Evolutionary conservation across 495 filamentous ascomycete genomes (phyloP).

Genomic region (Amorphotheca resinae): DNA sequence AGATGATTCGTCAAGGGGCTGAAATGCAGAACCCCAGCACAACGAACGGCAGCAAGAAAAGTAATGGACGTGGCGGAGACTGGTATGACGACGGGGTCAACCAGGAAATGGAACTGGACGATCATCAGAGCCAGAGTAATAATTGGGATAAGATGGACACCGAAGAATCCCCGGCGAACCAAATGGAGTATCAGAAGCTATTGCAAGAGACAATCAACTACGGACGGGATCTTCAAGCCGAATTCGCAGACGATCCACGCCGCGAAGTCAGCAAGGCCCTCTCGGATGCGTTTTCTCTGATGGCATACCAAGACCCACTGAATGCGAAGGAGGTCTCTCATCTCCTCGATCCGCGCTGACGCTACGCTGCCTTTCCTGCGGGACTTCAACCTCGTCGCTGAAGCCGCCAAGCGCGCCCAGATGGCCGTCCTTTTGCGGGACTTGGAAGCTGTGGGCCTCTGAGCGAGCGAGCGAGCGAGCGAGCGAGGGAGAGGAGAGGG

Average conservation of each 20-base stretch:
- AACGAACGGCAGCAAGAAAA: constrained; percentile 22
- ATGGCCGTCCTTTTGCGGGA: constrained; percentile 79
- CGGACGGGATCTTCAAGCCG: constrained; percentile 61
- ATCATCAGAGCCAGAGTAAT: constrained; percentile 30
- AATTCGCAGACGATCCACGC: constrained; percentile 60
- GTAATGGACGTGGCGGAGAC: constrained; percentile 17
- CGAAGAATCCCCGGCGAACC: constrained; percentile 28
- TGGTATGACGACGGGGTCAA: constrained; percentile 42
- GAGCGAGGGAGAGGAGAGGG: no score
- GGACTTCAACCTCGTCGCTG: constrained; percentile 80
- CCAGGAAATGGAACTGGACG: constrained; percentile 76
- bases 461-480: no score
- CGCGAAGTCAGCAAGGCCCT: constrained; percentile 60
- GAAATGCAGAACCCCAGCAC: constrained; percentile 39
- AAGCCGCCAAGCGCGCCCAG: constrained; percentile 87
- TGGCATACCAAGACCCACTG: constrained; percentile 74
- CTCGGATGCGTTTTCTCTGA: constrained; percentile 75
- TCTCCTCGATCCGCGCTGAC: constrained; percentile 62
- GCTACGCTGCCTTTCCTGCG: constrained; percentile 51
- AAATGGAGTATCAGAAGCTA: constrained; percentile 40
- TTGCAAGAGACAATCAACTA: constrained; percentile 63
- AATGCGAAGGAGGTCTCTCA: constrained; percentile 64
- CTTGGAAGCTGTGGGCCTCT: constrained; percentile 47
- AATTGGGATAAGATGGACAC: constrained; percentile 38
- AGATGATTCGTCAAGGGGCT: constrained; percentile 79